Conservation (phyloP, 345 rosid genomes). For the Limnanthes douglasii region DNA sequence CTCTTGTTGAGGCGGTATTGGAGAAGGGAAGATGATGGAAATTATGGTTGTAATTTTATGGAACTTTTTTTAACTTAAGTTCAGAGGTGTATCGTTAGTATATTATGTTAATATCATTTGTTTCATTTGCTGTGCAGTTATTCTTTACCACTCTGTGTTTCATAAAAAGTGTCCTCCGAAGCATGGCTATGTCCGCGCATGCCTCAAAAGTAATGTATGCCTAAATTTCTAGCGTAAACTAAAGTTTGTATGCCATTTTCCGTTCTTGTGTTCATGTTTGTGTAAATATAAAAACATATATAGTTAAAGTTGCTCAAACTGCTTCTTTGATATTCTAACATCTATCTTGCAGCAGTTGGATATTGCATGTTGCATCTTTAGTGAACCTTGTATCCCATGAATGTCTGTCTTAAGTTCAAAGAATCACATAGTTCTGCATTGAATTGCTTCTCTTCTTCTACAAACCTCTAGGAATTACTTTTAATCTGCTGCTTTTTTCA, state of each 20-base stretch:
- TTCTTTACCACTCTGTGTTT: slow-evolving; percentile 84
- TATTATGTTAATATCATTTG: slow-evolving; percentile 12
- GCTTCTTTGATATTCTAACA: too few relatives aligned
- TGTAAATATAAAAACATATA: too few relatives aligned
- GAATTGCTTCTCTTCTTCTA: neutral
- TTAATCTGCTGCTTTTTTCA: neutral
- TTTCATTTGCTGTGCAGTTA: slow-evolving; percentile 41
- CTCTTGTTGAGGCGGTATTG: slow-evolving; percentile 75
- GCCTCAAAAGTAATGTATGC: slow-evolving; percentile 98
- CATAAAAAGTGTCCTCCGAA: slow-evolving; percentile 82
- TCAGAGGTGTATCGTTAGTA: too few relatives aligned
- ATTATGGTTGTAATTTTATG: slow-evolving; percentile 47
- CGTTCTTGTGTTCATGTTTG: too few relatives aligned
- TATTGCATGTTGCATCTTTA: too few relatives aligned
- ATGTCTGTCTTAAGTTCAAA: too few relatives aligned
- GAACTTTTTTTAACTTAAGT: too few relatives aligned
- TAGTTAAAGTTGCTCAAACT: too few relatives aligned
- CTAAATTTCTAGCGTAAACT: slow-evolving; percentile 14
- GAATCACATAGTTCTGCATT: neutral
- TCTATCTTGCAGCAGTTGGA: too few relatives aligned
- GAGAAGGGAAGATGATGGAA: slow-evolving; percentile 98
- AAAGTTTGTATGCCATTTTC: slow-evolving; percentile 8
- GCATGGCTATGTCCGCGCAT: slow-evolving; percentile 72
- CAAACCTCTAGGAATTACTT: neutral
- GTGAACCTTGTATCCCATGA: too few relatives aligned